Evolutionary conservation across 371 early-diverging fungal species (phyloP).

Genomic region (Sporodiniella umbellata): DNA sequence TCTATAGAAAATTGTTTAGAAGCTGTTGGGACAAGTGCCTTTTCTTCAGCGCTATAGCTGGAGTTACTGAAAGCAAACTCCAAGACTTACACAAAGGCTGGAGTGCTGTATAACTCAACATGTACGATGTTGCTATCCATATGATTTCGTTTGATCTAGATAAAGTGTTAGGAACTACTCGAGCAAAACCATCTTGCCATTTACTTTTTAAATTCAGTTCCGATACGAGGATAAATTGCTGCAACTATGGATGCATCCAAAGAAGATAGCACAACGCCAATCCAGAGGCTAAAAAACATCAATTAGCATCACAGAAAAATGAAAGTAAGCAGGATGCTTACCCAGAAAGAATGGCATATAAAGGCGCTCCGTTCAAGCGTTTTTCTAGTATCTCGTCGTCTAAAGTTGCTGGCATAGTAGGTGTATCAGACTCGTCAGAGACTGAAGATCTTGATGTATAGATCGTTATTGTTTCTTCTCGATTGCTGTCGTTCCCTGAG

Average conservation of each 20-base stretch:
- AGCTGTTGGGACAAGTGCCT: not conserved
- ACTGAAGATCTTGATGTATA: slow-evolving; percentile 25
- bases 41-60: not conserved
- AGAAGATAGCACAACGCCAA: slow-evolving; percentile 62
- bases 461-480: slow-evolving; percentile 26
- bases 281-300: slow-evolving; percentile 25
- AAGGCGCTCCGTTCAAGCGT: slow-evolving; percentile 34
- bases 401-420: not conserved
- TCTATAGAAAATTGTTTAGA: slow-evolving; percentile 7
- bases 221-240: slow-evolving; percentile 75
- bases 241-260: slow-evolving; percentile 81
- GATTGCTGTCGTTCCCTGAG: not conserved
- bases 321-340: slow-evolving; percentile 12
- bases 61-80: too few relatives aligned
- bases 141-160: slow-evolving; percentile 52
- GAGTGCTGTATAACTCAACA: slow-evolving; percentile 72
- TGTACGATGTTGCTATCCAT: slow-evolving; percentile 75
- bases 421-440: slow-evolving; percentile 2
- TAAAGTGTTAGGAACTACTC: not conserved
- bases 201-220: slow-evolving; percentile 66
- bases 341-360: slow-evolving; percentile 36
- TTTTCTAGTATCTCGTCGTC: slow-evolving; percentile 25
- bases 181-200: not conserved
- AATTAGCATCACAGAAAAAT: not conserved
- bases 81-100: slow-evolving; percentile 69